Evolutionary conservation across 768 basidiomycete genomes (phyloP).

Genomic region (Mycena albidolilacea): DNA sequence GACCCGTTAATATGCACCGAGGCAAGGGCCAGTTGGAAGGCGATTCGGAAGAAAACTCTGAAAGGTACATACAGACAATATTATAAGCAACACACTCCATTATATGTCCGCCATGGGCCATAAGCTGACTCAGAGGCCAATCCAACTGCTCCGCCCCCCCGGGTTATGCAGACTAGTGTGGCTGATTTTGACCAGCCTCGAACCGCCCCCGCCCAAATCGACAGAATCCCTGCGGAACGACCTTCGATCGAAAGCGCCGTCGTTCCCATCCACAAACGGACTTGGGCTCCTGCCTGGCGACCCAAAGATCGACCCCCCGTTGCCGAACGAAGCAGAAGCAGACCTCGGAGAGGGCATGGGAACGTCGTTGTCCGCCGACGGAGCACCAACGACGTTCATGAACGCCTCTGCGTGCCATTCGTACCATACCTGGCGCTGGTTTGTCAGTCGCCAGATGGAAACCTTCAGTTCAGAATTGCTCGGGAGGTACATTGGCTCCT

Average conservation of each 20-base stretch:
- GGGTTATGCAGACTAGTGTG: constrained; percentile 96
- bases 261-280: constrained; percentile 74
- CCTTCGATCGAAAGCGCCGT: constrained; percentile 28
- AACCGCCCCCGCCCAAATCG: constrained; percentile 41
- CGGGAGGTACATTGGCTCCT: constrained; percentile 96
- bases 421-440: constrained; percentile 94
- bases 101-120: constrained; percentile 5
- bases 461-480: constrained; percentile 93
- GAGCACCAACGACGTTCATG: constrained; percentile 69
- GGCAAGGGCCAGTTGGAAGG: background rate
- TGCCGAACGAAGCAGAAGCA: constrained; percentile 30
- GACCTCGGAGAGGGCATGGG: constrained; percentile 43
- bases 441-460: constrained; percentile 94
- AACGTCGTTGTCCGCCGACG: constrained; percentile 50
- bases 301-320: constrained; percentile 39
- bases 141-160: constrained; percentile 92
- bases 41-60: background rate
- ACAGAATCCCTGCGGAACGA: constrained; percentile 30
- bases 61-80: background rate
- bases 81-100: constrained; percentile 12
- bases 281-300: constrained; percentile 61
- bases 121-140: constrained; percentile 71
- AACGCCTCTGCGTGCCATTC: constrained; percentile 99
- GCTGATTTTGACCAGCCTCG: constrained; percentile 88
- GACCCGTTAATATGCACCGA: no score